A percentile compares a stretch with the other conserved stretches of the same genome.
Conservation (phyloP, 1,139 yeast species). For the Eremothecium cymbalariae region DNA sequence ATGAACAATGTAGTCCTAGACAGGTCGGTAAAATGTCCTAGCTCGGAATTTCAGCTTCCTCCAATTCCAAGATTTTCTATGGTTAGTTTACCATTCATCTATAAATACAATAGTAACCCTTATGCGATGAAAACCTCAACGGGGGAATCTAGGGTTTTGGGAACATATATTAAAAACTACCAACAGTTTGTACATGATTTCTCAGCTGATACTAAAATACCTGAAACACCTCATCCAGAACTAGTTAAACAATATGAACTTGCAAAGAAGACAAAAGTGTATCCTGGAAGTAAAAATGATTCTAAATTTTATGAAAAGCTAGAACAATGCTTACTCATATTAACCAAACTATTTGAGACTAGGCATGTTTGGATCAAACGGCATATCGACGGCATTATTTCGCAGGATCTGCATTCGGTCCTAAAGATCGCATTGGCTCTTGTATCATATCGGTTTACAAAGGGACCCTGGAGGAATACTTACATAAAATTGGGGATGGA, state of each 20-base stretch:
- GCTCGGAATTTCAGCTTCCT: slow-evolving; percentile 52
- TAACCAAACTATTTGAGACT: slow-evolving; percentile 48
- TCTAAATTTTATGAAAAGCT: slow-evolving; percentile 36
- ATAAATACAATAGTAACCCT: slow-evolving; percentile 55
- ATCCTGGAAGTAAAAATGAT: slow-evolving; percentile 30
- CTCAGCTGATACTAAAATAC: slow-evolving; percentile 32
- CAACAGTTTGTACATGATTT: slow-evolving; percentile 29
- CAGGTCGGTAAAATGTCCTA: slow-evolving; percentile 33
- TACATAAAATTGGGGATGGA: slow-evolving; percentile 73
- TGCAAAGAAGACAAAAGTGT: slow-evolving; percentile 27
- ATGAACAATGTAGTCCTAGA: slow-evolving; percentile 24
- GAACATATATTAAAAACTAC: slow-evolving; percentile 34
- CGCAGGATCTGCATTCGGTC: slow-evolving; percentile 42
- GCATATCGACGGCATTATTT: slow-evolving; percentile 56
- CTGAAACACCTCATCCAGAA: slow-evolving; percentile 38
- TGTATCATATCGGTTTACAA: slow-evolving; percentile 68
- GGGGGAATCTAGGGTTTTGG: slow-evolving; percentile 41
- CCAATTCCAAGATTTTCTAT: slow-evolving; percentile 86
- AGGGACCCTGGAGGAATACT: slow-evolving; percentile 96
- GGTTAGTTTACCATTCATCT: slow-evolving; percentile 66
- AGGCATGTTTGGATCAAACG: slow-evolving; percentile 86
- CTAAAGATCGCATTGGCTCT: slow-evolving; percentile 75
- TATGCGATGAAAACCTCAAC: slow-evolving; percentile 39
- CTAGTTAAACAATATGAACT: slow-evolving; percentile 33
- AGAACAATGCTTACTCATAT: slow-evolving; percentile 38